A percentile compares a stretch with the other conserved stretches of the same genome.
phyloP scores from a whole-genome alignment of 805 yeast genomes.

The Lipomyces spencermartinsiae region DNA sequence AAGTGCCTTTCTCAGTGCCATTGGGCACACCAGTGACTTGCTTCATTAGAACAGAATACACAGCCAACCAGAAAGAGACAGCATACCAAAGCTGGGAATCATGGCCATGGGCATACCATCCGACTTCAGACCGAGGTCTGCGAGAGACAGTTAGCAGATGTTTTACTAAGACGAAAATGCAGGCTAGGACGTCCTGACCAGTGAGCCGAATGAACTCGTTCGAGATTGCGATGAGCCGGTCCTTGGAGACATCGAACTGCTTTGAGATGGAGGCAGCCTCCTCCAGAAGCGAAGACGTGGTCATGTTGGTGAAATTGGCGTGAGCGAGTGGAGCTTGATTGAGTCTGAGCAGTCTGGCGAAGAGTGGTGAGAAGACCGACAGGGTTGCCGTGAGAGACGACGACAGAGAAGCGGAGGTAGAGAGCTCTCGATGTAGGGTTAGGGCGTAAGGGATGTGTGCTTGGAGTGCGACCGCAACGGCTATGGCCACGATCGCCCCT shows the following conservation, averaged over 20 bases:
- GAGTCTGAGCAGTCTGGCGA: neutral
- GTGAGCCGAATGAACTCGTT: slow-evolving; percentile 39
- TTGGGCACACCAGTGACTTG: slow-evolving; percentile 78
- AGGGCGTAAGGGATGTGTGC: too few species aligned
- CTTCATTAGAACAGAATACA: slow-evolving; percentile 1
- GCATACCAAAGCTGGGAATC: slow-evolving; percentile 76
- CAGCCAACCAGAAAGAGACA: too few species aligned
- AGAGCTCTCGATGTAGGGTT: neutral
- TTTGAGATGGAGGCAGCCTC: slow-evolving; percentile 12
- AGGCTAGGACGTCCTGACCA: slow-evolving; percentile 18
- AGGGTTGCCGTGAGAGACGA: neutral
- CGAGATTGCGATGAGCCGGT: slow-evolving; percentile 39
- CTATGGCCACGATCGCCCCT: neutral
- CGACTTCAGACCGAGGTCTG: slow-evolving; percentile 44
- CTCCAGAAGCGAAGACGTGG: slow-evolving; percentile 10
- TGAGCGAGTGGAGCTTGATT: neutral
- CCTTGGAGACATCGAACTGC: slow-evolving; percentile 23
- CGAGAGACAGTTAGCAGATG: slow-evolving; percentile 34
- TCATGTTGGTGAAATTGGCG: neutral
- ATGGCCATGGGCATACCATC: slow-evolving; percentile 54
- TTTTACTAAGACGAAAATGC: slow-evolving; percentile 18
- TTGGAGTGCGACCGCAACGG: neutral
- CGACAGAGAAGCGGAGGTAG: too few species aligned
- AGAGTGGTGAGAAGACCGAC: neutral
- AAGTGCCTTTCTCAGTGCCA: slow-evolving; percentile 83